Conservation (phyloP, 2,329 filamentous ascomycete species). For the Blastomyces silverae region DNA sequence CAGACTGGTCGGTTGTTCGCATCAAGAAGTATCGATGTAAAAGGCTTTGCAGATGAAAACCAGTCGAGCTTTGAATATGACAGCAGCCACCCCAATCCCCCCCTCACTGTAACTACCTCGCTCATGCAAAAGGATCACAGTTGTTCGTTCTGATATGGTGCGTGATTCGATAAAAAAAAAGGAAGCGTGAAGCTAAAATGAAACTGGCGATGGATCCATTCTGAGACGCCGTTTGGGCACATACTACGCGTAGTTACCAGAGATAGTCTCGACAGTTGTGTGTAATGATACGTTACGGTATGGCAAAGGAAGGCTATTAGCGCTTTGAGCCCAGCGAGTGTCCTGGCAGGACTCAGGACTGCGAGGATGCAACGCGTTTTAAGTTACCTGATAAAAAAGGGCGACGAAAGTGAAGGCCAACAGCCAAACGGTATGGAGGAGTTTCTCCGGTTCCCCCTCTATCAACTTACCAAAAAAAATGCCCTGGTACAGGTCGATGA, state of each 20-base stretch:
- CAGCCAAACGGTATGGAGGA: too few relatives aligned
- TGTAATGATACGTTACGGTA: conserved; percentile 11
- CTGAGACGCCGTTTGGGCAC: neutral
- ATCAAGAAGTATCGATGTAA: neutral
- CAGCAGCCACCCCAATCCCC: neutral
- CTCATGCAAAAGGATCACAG: neutral
- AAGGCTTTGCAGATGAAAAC: neutral
- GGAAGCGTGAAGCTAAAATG: neutral
- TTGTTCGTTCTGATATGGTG: neutral
- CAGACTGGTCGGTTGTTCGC: neutral
- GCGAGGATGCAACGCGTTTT: neutral
- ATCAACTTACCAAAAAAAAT: too few relatives aligned
- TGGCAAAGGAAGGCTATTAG: neutral
- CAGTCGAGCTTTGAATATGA: neutral
- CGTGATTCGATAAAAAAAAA: neutral
- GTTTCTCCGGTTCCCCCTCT: too few relatives aligned
- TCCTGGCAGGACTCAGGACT: neutral
- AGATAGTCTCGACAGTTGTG: too few relatives aligned
- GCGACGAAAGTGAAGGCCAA: too few relatives aligned
- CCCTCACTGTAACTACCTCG: neutral
- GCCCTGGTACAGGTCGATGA: too few relatives aligned
- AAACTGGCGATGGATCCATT: neutral
- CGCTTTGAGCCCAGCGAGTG: neutral
- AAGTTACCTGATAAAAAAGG: too few relatives aligned
- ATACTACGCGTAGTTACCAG: too few relatives aligned